These are phyloP conservation scores for Sonneratia alba DNA, from an alignment of 345 rosid genomes.

Conservation along the genomic window DNA sequence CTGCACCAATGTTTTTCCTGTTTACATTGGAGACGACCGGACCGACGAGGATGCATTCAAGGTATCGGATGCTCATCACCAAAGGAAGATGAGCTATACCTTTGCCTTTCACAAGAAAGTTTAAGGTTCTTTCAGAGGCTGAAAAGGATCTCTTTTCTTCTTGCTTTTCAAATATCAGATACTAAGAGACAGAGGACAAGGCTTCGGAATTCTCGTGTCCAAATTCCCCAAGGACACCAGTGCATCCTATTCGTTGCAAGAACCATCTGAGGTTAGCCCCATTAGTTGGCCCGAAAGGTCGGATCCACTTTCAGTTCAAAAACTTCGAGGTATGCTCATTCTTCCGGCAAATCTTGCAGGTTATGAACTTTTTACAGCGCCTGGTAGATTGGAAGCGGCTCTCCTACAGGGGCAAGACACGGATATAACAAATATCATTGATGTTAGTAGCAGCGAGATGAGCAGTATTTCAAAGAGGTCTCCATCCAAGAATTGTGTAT, in stretches of 20 bases:
- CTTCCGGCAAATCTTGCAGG: conserved; percentile 25
- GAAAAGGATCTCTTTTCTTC: background rate
- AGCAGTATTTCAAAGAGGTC: background rate
- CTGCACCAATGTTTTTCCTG: conserved; percentile 65
- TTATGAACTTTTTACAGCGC: conserved; percentile 62
- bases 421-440: conserved; percentile 6
- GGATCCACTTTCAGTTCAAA: too few species aligned
- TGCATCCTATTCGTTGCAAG: conserved; percentile 78
- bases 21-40: conserved; percentile 87
- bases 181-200: conserved; percentile 64
- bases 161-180: conserved; percentile 29
- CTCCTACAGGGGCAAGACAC: conserved; percentile 8
- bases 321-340: background rate
- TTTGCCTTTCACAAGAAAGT: background rate
- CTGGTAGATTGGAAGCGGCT: conserved; percentile 51
- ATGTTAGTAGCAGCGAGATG: background rate
- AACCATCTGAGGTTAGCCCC: conserved; percentile 51
- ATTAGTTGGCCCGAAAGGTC: too few species aligned
- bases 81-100: background rate
- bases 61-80: conserved; percentile 33
- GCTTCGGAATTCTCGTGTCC: conserved; percentile 90
- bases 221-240: conserved; percentile 74
- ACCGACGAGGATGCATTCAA: conserved; percentile 96
- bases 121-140: background rate
- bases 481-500: conserved; percentile 1